phyloP scores from a whole-genome alignment of 176 grass and related monocot species.

The Panicum miliaceum region DNA sequence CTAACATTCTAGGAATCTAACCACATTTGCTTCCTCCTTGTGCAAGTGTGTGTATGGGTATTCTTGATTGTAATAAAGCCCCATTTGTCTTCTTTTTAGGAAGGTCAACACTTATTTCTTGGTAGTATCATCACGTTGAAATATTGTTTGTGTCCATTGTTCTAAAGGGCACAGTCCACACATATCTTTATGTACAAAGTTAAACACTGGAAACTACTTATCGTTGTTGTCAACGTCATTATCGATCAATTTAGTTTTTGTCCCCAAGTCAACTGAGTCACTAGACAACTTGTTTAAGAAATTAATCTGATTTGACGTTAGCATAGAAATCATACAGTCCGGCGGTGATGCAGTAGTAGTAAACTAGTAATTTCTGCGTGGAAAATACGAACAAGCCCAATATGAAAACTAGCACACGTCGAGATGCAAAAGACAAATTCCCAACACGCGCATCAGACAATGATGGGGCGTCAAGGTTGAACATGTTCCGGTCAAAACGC shows the following conservation, averaged over 20 bases:
- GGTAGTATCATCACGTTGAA: neutral
- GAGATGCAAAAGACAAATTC: slow-evolving; percentile 2
- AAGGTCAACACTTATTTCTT: neutral
- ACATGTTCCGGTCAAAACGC: neutral
- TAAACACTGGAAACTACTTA: neutral
- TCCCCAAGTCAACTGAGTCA: slow-evolving; percentile 7
- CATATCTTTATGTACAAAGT: neutral
- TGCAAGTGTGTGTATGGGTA: neutral
- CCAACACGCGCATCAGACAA: neutral
- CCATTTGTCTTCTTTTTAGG: neutral
- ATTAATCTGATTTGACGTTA: neutral
- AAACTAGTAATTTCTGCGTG: neutral
- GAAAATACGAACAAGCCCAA: neutral
- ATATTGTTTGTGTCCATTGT: neutral
- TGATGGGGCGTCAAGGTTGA: slow-evolving; percentile 27
- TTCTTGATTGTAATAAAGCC: neutral
- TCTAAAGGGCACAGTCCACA: no score
- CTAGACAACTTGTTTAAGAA: slow-evolving; percentile 16
- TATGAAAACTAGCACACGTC: neutral
- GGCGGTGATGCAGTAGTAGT: neutral
- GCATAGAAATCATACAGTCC: neutral
- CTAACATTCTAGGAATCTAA: neutral
- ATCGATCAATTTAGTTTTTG: neutral
- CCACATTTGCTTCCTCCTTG: neutral
- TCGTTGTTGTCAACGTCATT: neutral